Percentiles rank a stretch among this genome's conserved stretches.
Conservation (phyloP, 2,329 filamentous ascomycete genomes). For the Peltaster fructicola region DNA sequence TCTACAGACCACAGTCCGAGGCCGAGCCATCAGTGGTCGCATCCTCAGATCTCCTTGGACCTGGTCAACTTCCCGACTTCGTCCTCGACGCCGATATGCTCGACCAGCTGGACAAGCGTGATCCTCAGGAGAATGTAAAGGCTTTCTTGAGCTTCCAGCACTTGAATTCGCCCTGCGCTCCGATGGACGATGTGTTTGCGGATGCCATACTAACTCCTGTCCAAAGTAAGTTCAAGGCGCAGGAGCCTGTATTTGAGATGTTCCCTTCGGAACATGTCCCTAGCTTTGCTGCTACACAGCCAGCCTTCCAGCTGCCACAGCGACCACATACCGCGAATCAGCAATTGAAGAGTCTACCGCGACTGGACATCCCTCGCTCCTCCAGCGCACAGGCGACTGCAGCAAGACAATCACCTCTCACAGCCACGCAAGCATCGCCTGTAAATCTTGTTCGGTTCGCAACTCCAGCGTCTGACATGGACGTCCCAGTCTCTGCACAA, state of each 20-base stretch:
- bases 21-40: slow-evolving; percentile 68
- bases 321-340: slow-evolving; percentile 27
- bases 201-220: slow-evolving; percentile 20
- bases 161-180: slow-evolving; percentile 29
- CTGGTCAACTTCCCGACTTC: slow-evolving; percentile 44
- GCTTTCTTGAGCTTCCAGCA: slow-evolving; percentile 83
- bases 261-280: slow-evolving; percentile 26
- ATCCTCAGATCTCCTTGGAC: slow-evolving; percentile 77
- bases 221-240: slow-evolving; percentile 2
- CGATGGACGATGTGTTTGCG: slow-evolving; percentile 30
- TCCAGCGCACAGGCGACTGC: slow-evolving; percentile 18
- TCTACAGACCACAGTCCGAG: slow-evolving; percentile 52
- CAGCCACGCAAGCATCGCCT: slow-evolving; percentile 30
- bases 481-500: slow-evolving; percentile 63
- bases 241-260: slow-evolving; percentile 17
- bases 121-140: slow-evolving; percentile 83
- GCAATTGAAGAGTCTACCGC: slow-evolving; percentile 38
- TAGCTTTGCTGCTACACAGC: slow-evolving; percentile 32
- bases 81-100: slow-evolving; percentile 56
- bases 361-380: slow-evolving; percentile 36
- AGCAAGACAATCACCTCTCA: slow-evolving; percentile 12
- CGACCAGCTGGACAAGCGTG: slow-evolving; percentile 48
- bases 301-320: slow-evolving; percentile 19
- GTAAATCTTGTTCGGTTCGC: slow-evolving; percentile 54
- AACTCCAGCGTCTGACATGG: slow-evolving; percentile 83